Conservation (phyloP, 805 yeast species). For the Zygotorulaspora florentina region DNA sequence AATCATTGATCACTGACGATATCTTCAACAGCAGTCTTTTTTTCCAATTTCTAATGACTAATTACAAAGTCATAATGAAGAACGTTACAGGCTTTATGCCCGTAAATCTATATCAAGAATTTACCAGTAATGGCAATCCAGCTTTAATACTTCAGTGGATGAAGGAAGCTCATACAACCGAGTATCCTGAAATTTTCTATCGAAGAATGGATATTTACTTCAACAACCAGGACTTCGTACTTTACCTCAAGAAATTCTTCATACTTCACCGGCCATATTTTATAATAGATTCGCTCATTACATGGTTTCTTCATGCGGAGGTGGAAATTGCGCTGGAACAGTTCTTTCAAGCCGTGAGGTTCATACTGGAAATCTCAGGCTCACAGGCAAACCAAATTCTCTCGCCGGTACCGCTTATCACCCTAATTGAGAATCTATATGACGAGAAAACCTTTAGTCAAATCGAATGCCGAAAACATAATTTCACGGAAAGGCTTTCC, state of each 20-base stretch:
- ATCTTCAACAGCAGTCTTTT: conserved; percentile 7
- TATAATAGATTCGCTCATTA: conserved; percentile 3
- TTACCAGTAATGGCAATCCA: conserved; percentile 1
- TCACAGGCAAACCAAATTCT: not conserved
- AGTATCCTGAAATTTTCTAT: conserved; percentile 22
- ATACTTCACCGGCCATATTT: conserved; percentile 5
- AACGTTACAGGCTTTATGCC: conserved; percentile 7
- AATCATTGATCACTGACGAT: conserved; percentile 7
- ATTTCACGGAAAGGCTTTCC: not conserved
- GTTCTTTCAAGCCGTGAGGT: not conserved
- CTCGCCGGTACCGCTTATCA: not conserved
- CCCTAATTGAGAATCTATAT: not conserved
- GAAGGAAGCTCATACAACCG: conserved; percentile 3
- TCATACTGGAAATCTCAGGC: not conserved
- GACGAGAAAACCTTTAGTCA: not conserved
- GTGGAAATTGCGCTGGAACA: not conserved
- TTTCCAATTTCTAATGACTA: conserved; percentile 4
- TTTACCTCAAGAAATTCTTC: conserved; percentile 8
- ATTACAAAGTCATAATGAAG: conserved; percentile 1
- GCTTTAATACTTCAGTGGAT: conserved; percentile 1
- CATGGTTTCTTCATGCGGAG: conserved; percentile 7
- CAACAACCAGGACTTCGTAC: conserved; percentile 8
- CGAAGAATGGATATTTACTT: conserved; percentile 14
- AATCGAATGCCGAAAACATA: not conserved
- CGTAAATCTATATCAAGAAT: conserved; percentile 1